Base-by-base conservation (phyloP, 805 yeast genomes). In the Groenewaldozyma salmanticensis region DNA sequence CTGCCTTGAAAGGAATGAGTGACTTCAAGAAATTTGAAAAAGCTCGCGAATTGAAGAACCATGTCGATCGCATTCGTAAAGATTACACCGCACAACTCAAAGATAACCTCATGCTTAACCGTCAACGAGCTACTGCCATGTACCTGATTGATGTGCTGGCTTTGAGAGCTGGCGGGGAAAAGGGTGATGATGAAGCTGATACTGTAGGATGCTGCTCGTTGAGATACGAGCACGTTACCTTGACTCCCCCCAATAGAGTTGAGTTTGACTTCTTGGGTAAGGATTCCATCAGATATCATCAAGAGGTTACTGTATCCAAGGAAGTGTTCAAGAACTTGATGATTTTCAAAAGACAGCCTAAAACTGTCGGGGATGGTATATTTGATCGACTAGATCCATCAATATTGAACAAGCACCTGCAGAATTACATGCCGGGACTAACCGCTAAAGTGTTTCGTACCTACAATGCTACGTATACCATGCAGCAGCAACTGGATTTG, bases 361-460 rank as follows among this genome's bases (percentile, higher is more conserved):
- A 90, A 59, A 77, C 71, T 47, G 87, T 88, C 3, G 96, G 96
- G 15, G 96, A 90, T 64, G 87, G 87, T 58, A 69, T 90, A 48
- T 90, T 90, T 61, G 96, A 88, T 62, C 71, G 96, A 49, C 71
- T 90, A 35, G 90, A 81, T 53, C 96, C 96, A 5, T 64, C 82
- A 1, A 65, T 81, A 29, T 69, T 88, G 55, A 88, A 88, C 67
- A 83, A 80, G 59, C 88, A 86, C 58, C 74, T 88, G 55, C 96
- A 87, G 57, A 77, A 73, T 44, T 87, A 88, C 61, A 81, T 88
- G 92, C 77, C 82, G 19, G 97, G 97, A 0, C 70, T 88, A 49
- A 87, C 96, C 0, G 97, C 97, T 3, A 88, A 88, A 61, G 96
- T 88, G 17, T 90, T 88, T 70, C 94, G 97, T 78, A 88, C 97